These are phyloP conservation scores for Basipetospora chlamydospora DNA, from an alignment of 2,329 filamentous ascomycete genomes.

Conservation along the genomic window DNA sequence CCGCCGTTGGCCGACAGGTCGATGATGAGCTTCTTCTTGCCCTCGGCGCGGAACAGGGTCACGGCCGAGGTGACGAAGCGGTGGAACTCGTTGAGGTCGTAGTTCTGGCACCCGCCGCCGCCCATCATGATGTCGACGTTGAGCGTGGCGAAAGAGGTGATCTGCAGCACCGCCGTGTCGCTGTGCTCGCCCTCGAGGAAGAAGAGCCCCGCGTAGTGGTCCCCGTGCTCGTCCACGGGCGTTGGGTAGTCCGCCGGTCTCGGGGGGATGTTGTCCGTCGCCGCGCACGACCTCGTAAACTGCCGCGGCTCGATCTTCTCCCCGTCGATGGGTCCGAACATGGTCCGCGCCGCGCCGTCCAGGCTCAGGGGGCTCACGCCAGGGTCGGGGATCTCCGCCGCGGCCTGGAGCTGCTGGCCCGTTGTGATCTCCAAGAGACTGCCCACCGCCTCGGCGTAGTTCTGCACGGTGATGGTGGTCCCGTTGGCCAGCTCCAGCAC, in stretches of 20 bases:
- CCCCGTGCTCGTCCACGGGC: not conserved
- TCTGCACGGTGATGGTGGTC: not conserved
- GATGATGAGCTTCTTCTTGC: conserved; percentile 46
- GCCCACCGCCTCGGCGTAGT: no score
- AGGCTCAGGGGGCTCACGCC: no score
- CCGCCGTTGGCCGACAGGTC: conserved; percentile 49
- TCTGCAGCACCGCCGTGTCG: not conserved
- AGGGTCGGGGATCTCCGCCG: no score
- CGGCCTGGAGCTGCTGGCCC: no score
- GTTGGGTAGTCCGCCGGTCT: not conserved
- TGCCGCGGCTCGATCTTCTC: no score
- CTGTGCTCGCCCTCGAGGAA: not conserved
- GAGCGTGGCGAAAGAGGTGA: not conserved
- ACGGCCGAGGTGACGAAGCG: not conserved
- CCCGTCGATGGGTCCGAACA: no score
- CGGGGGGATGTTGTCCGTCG: not conserved
- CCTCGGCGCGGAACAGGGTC: conserved; percentile 15
- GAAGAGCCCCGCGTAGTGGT: not conserved
- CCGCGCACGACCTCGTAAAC: no score
- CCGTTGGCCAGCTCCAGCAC: not conserved
- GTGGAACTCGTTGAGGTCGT: not conserved
- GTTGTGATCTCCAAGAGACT: no score
- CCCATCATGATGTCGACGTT: not conserved
- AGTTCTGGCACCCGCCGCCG: not conserved
- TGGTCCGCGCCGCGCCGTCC: no score